A percentile compares a stretch with the other conserved stretches of the same genome.
Conservation (phyloP, 495 filamentous ascomycete species). For the Articulospora tetracladia region DNA sequence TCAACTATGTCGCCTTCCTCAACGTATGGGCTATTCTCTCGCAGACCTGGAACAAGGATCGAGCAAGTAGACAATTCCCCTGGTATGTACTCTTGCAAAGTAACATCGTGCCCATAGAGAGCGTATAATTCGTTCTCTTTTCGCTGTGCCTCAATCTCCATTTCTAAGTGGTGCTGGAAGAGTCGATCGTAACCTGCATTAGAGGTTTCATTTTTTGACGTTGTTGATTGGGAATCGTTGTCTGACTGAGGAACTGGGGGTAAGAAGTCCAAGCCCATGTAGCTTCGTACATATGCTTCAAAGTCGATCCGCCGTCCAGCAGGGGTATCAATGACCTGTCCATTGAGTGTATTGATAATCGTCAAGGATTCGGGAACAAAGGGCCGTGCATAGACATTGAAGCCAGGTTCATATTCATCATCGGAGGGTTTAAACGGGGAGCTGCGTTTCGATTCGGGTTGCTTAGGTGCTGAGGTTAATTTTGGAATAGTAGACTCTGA, state of each 20-base stretch:
- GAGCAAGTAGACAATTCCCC: constrained; percentile 1
- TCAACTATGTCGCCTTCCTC: constrained; percentile 39
- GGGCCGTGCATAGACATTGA: constrained; percentile 33
- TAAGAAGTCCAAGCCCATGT: constrained; percentile 8
- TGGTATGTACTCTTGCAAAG: not conserved
- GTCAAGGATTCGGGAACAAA: constrained; percentile 30
- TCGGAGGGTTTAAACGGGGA: no score
- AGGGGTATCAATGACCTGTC: constrained; percentile 15
- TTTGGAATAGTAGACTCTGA: no score
- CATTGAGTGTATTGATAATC: constrained; percentile 25
- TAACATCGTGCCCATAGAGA: constrained; percentile 20
- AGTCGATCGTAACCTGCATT: constrained; percentile 15
- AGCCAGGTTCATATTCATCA: not conserved
- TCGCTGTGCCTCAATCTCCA: constrained; percentile 21
- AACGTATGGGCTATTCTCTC: constrained; percentile 38
- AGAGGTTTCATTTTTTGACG: not conserved
- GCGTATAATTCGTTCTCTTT: constrained; percentile 23
- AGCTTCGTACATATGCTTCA: not conserved
- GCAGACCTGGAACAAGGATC: constrained; percentile 34
- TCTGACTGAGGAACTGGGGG: not conserved
- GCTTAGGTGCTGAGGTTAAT: not conserved
- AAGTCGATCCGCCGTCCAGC: constrained; percentile 12
- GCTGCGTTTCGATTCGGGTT: not conserved
- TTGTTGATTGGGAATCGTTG: no score
- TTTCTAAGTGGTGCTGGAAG: constrained; percentile 21